These are phyloP conservation scores for Paralagenidium karlingii DNA, from an alignment of 352 stramenopile species.

Conservation along the genomic window DNA sequence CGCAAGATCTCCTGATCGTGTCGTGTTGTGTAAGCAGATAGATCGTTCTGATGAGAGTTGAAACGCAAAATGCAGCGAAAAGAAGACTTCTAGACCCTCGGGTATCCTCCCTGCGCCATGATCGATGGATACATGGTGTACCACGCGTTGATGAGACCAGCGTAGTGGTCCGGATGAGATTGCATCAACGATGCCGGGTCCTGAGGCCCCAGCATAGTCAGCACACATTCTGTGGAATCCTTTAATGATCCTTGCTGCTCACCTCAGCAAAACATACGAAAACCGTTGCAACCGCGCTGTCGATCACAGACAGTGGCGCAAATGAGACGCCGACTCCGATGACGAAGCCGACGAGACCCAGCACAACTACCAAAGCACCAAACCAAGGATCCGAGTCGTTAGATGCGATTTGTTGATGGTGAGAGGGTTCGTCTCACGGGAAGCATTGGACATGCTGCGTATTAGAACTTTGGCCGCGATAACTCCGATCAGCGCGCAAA, in stretches of 20 bases:
- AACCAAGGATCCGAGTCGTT: background rate
- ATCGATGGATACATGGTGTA: conserved; percentile 82
- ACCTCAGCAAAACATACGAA: conserved; percentile 97
- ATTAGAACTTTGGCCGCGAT: too few relatives aligned
- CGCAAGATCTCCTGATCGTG: background rate
- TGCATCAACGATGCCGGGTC: conserved; percentile 65
- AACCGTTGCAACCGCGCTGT: conserved; percentile 91
- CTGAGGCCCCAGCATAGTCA: too few relatives aligned
- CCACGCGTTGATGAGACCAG: conserved; percentile 72
- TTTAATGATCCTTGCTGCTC: too few relatives aligned
- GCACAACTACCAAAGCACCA: conserved; percentile 18
- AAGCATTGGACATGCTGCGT: conserved; percentile 38
- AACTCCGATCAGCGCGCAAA: conserved; percentile 46
- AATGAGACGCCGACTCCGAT: conserved; percentile 82
- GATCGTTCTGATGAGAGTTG: too few relatives aligned
- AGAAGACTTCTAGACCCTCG: too few relatives aligned
- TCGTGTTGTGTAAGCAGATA: too few relatives aligned
- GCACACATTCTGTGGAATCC: too few relatives aligned
- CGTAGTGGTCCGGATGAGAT: conserved; percentile 72
- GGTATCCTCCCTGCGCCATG: conserved; percentile 81
- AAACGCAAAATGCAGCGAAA: too few relatives aligned
- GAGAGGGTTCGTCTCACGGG: conserved; percentile 36
- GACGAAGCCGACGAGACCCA: conserved; percentile 77
- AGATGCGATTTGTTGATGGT: conserved; percentile 19
- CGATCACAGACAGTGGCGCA: conserved; percentile 87